These are phyloP conservation scores for Aureobasidium vineae DNA, from an alignment of 2,329 filamentous ascomycete genomes.

Conservation along the genomic window DNA sequence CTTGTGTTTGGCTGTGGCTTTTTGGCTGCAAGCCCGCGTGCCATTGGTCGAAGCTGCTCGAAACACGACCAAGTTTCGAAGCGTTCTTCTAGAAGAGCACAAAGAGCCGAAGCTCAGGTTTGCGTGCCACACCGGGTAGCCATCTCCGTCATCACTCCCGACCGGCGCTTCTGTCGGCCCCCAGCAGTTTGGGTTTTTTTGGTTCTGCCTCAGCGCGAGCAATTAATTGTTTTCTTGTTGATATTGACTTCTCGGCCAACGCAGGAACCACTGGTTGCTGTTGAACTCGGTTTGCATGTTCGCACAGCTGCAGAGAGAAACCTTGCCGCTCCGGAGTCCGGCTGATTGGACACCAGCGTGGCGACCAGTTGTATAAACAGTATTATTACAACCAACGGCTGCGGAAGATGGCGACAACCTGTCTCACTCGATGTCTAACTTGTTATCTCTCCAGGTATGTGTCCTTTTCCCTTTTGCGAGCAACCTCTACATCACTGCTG, in stretches of 20 bases:
- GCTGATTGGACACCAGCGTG: conserved; percentile 19
- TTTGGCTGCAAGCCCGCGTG: not conserved
- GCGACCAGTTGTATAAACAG: conserved; percentile 14
- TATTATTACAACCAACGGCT: conserved; percentile 23
- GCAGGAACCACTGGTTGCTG: conserved; percentile 3
- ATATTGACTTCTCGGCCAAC: conserved; percentile 7
- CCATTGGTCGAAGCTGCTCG: conserved; percentile 11
- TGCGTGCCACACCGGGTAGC: conserved; percentile 7
- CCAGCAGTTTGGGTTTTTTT: conserved; percentile 13
- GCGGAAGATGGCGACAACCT: conserved; percentile 20
- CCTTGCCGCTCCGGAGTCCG: not conserved
- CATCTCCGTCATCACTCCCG: conserved; percentile 15
- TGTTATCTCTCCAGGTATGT: not conserved
- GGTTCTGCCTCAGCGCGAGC: not conserved
- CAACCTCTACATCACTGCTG: conserved; percentile 9
- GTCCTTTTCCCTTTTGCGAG: conserved; percentile 2
- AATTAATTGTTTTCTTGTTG: not conserved
- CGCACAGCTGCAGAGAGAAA: not conserved
- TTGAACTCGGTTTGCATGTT: conserved; percentile 11
- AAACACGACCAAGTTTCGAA: conserved; percentile 23
- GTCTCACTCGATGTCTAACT: conserved; percentile 24
- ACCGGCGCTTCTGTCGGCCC: conserved; percentile 20
- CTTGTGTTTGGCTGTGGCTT: conserved; percentile 17
- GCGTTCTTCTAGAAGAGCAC: conserved; percentile 19
- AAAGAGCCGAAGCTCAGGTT: conserved; percentile 16